A percentile compares a stretch with the other conserved stretches of the same genome.
These are phyloP conservation scores for Magnaporthiopsis poae DNA, from an alignment of 2,329 filamentous ascomycete genomes.

Conservation along the genomic window DNA sequence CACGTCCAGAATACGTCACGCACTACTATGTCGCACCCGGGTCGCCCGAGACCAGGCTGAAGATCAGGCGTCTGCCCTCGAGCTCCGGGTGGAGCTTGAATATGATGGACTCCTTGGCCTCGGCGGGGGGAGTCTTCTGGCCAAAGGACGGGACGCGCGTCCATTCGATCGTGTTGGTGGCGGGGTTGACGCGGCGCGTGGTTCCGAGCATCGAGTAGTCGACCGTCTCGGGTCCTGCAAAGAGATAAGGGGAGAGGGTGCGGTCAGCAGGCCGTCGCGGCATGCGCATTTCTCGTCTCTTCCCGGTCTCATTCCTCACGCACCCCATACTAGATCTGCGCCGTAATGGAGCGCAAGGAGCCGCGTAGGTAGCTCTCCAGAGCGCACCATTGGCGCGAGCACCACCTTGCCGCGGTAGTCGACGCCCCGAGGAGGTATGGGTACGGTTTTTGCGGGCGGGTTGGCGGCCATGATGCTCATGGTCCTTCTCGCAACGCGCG, in stretches of 20 bases:
- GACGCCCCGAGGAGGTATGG: slow-evolving; percentile 78
- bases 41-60: slow-evolving; percentile 82
- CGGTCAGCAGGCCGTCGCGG: neutral
- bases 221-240: slow-evolving; percentile 76
- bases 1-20: too few relatives aligned
- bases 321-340: slow-evolving; percentile 92
- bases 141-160: slow-evolving; percentile 65
- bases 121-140: slow-evolving; percentile 41
- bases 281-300: neutral
- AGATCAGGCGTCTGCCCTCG: slow-evolving; percentile 69
- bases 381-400: slow-evolving; percentile 93
- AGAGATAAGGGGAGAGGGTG: neutral
- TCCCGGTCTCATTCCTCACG: slow-evolving; percentile 17
- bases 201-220: slow-evolving; percentile 87
- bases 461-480: slow-evolving; percentile 47
- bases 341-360: slow-evolving; percentile 86
- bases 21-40: too few relatives aligned
- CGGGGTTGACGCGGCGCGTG: slow-evolving; percentile 63
- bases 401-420: slow-evolving; percentile 92
- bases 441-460: slow-evolving; percentile 51
- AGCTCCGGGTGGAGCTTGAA: slow-evolving; percentile 72
- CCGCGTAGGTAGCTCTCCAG: slow-evolving; percentile 86
- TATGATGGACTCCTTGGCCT: slow-evolving; percentile 58
- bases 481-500: neutral
- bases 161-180: slow-evolving; percentile 76